phyloP scores from a whole-genome alignment of 2,329 filamentous ascomycete genomes.

The Aureobasidium pullulans region DNA sequence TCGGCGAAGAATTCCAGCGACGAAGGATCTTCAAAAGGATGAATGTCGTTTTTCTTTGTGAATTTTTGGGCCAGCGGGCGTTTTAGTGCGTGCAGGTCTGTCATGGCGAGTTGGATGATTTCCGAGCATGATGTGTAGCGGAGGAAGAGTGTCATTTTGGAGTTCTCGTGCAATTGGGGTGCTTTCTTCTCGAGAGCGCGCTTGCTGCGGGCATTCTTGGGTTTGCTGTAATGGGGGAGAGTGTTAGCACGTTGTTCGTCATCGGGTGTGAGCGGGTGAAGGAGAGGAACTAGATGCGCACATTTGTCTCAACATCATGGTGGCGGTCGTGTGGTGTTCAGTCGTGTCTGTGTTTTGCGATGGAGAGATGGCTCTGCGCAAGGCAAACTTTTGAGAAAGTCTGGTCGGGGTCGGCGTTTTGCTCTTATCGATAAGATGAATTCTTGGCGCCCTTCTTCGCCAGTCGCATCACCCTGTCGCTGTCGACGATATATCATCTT shows the following conservation, averaged over 20 bases:
- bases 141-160: constrained; percentile 83
- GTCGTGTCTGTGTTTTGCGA: not conserved
- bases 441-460: not conserved
- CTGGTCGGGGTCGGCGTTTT: not conserved
- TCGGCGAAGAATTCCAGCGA: constrained; percentile 91
- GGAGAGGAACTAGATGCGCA: not conserved
- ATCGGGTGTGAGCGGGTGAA: not conserved
- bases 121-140: constrained; percentile 80
- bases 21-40: constrained; percentile 84
- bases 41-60: constrained; percentile 92
- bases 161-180: constrained; percentile 81
- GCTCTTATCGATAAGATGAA: not conserved
- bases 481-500: no score
- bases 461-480: not conserved
- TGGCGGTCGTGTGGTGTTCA: not conserved
- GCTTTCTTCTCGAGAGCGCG: constrained; percentile 88
- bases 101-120: constrained; percentile 72
- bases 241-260: not conserved
- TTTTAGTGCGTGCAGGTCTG: constrained; percentile 77
- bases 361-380: not conserved
- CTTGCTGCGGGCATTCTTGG: constrained; percentile 83
- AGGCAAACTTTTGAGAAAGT: constrained; percentile 9
- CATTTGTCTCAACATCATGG: constrained; percentile 12
- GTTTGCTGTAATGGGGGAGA: constrained; percentile 20
- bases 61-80: constrained; percentile 82